Evolutionary conservation across 176 grass and related monocot species (phyloP).

Genomic region (Triticum turgidum): DNA sequence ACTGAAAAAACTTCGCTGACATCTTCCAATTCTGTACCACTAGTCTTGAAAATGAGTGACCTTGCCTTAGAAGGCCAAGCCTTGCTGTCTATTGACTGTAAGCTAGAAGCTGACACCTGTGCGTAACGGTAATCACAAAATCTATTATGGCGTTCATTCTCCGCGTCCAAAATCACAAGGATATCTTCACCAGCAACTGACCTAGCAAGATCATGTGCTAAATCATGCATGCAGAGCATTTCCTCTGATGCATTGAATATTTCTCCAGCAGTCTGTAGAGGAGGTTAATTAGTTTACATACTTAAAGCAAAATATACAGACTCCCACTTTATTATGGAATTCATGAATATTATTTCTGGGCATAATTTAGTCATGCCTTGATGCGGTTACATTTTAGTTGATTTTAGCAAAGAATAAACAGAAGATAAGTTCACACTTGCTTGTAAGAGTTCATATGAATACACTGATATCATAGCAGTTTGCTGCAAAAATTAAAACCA

Average conservation of each 20-base stretch:
- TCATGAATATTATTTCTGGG: background rate
- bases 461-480: background rate
- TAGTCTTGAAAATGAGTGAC: constrained; percentile 40
- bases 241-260: constrained; percentile 19
- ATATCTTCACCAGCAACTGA: constrained; percentile 62
- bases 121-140: constrained; percentile 55
- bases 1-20: constrained; percentile 43
- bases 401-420: constrained; percentile 8
- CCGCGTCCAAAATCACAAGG: constrained; percentile 42
- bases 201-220: constrained; percentile 61
- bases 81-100: constrained; percentile 39
- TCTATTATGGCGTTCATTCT: constrained; percentile 17
- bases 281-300: constrained; percentile 13
- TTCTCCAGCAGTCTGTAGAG: constrained; percentile 15
- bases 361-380: background rate
- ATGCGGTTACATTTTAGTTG: background rate
- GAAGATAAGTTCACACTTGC: background rate
- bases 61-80: constrained; percentile 51
- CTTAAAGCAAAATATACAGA: background rate
- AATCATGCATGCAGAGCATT: constrained; percentile 48
- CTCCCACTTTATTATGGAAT: background rate
- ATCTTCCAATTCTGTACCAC: constrained; percentile 21
- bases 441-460: background rate
- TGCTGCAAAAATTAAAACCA: background rate
- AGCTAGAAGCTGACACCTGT: constrained; percentile 26